Conservation (phyloP, 139 green algal genomes). For the Volvox africanus region DNA sequence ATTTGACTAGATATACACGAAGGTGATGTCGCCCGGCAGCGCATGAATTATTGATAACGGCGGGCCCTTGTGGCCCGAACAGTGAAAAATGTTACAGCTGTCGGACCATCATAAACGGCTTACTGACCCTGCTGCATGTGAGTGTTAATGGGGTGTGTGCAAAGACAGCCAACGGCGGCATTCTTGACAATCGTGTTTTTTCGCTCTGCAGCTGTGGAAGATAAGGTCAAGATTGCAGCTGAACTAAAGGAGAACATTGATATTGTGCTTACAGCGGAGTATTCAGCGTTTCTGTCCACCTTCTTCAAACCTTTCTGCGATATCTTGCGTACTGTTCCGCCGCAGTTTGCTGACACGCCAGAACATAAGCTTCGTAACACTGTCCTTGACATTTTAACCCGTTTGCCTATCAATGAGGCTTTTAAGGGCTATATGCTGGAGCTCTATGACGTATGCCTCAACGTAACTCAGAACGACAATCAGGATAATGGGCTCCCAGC, state of each 20-base stretch:
- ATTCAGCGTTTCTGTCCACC: slow-evolving; percentile 68
- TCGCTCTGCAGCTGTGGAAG: slow-evolving; percentile 58
- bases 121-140: slow-evolving; percentile 11
- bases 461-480: slow-evolving; percentile 84
- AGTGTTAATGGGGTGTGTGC: background rate
- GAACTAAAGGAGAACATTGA: slow-evolving; percentile 81
- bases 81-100: background rate
- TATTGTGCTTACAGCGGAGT: slow-evolving; percentile 72
- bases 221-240: slow-evolving; percentile 62
- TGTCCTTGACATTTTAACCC: slow-evolving; percentile 82
- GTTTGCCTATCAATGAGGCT: slow-evolving; percentile 80
- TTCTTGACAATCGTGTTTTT: slow-evolving; percentile 3
- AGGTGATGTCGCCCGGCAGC: no score
- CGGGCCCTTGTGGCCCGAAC: slow-evolving; percentile 1
- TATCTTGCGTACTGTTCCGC: slow-evolving; percentile 67
- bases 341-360: slow-evolving; percentile 57
- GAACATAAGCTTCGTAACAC: slow-evolving; percentile 81
- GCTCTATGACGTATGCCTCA: slow-evolving; percentile 77
- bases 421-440: slow-evolving; percentile 70
- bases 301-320: slow-evolving; percentile 76
- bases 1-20: no score
- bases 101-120: slow-evolving; percentile 29
- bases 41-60: slow-evolving; percentile 3
- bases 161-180: background rate
- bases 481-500: slow-evolving; percentile 90